phyloP scores from a whole-genome alignment of 2,329 filamentous ascomycete species.

The Teratosphaeria viscida region DNA sequence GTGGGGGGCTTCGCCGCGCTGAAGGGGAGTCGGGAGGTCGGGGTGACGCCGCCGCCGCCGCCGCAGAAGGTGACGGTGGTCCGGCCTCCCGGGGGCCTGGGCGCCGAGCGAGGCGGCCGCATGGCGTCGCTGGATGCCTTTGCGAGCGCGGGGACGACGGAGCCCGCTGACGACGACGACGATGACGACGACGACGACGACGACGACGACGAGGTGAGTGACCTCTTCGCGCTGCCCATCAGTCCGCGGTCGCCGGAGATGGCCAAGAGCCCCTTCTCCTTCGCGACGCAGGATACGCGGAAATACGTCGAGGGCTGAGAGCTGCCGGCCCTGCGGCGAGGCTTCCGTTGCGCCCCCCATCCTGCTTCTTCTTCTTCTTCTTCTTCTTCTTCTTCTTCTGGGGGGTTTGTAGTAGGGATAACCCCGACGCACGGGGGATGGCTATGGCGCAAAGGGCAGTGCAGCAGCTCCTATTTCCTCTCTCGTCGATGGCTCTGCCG shows the following conservation, averaged over 20 bases:
- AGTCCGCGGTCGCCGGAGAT: slow-evolving; percentile 81
- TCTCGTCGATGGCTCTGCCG: no score
- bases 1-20: slow-evolving; percentile 50
- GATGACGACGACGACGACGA: slow-evolving; percentile 43
- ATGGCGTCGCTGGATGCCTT: slow-evolving; percentile 34
- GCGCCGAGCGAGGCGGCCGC: slow-evolving; percentile 33
- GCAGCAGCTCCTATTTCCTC: no score
- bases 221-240: slow-evolving; percentile 77
- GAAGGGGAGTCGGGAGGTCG: slow-evolving; percentile 32
- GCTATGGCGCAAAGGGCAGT: no score
- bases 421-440: no score
- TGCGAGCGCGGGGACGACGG: slow-evolving; percentile 12
- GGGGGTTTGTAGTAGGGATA: no score
- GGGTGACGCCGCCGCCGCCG: slow-evolving; percentile 23
- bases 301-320: slow-evolving; percentile 17
- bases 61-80: slow-evolving; percentile 13
- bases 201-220: slow-evolving; percentile 59
- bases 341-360: neutral
- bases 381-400: neutral
- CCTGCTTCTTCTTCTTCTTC: neutral
- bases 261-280: slow-evolving; percentile 65
- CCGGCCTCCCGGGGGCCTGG: slow-evolving; percentile 25
- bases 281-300: slow-evolving; percentile 33
- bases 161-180: slow-evolving; percentile 19
- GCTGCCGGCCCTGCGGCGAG: neutral